Base-by-base conservation (phyloP, 306 rosid genomes). In the Rubus parviflorus region DNA sequence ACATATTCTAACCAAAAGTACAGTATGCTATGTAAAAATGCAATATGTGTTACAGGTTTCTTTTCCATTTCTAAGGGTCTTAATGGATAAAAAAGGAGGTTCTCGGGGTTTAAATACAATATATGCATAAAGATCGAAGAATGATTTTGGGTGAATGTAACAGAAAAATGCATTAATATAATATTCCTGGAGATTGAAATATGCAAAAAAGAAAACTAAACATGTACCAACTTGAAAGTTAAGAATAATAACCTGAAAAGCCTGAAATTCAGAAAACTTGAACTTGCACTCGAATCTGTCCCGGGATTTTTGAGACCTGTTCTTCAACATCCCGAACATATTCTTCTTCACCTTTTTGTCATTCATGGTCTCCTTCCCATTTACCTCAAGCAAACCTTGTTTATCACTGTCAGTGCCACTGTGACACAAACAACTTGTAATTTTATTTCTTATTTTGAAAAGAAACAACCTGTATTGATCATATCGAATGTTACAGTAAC, bases 261-360 rank as follows among this genome's bases (percentile, higher is more conserved):
- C 88, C 41, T 89, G 80, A 49, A 89, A 85, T 72, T 87, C 72
- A n/a, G 94, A 87, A 78, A 89, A 79, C 70, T 82, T 87, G 86
- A 87, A 79, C 73, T 82, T 84, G 84, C 86, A 87, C 64, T 89
- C 89, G n/a, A 83, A 51, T 81, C 63, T 77, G 4, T 84, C 86
- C n/a, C 73, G 72, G 69, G 83, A 48, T 71, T 72, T 78, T 57
- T 86, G 75, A 65, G 77, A 45, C 79, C 35, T 19, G 64, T 72
- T 67, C 9, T 74, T 38, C 45, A 53, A 45, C 77, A 77, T 78
- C 57, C 68, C 57, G 56, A 48, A 56, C 53, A 48, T 70, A 70
- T 70, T 79, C 73, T 62, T 70, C 81, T 81, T 85, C 38, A 78
- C 82, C 66, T 73, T 83, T 49, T 65, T 78, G 23, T 66, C 77